Conservation (phyloP, 192 early-diverging fungal genomes). For the Backusella westeae region DNA sequence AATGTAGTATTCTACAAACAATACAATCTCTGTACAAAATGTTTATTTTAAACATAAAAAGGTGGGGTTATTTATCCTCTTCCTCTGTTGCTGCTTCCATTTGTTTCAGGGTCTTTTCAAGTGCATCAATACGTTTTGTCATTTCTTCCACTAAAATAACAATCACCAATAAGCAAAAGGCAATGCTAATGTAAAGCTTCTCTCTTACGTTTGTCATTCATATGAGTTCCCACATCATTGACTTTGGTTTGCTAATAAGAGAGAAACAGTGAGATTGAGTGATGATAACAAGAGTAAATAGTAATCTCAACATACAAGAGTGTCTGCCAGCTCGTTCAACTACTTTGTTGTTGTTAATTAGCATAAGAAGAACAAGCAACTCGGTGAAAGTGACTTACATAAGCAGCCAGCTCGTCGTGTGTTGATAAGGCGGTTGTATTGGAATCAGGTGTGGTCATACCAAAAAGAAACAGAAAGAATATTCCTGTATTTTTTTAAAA, state of each 20-base stretch:
- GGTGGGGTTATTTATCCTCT: background rate
- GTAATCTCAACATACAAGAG: slow-evolving; percentile 1
- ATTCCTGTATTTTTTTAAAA: background rate
- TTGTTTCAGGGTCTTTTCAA: slow-evolving; percentile 9
- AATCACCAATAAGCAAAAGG: no score
- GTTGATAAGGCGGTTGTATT: slow-evolving; percentile 1
- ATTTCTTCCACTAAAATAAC: slow-evolving; percentile 7
- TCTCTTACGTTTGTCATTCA: slow-evolving; percentile 14
- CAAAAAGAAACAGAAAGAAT: background rate
- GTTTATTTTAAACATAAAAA: background rate
- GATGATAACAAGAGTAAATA: background rate
- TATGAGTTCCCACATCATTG: background rate
- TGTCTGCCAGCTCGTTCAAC: background rate
- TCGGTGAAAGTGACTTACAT: background rate
- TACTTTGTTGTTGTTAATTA: background rate
- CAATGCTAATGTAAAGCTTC: background rate
- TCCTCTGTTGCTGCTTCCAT: background rate
- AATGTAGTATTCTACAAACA: no score
- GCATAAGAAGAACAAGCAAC: no score
- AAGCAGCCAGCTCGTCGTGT: background rate
- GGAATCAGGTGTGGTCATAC: background rate
- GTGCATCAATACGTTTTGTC: background rate
- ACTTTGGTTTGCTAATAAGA: slow-evolving; percentile 8
- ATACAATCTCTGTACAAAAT: background rate
- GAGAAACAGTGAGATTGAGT: background rate